Conservation (phyloP, 2,329 filamentous ascomycete genomes). For the Aspergillus sp. region DNA sequence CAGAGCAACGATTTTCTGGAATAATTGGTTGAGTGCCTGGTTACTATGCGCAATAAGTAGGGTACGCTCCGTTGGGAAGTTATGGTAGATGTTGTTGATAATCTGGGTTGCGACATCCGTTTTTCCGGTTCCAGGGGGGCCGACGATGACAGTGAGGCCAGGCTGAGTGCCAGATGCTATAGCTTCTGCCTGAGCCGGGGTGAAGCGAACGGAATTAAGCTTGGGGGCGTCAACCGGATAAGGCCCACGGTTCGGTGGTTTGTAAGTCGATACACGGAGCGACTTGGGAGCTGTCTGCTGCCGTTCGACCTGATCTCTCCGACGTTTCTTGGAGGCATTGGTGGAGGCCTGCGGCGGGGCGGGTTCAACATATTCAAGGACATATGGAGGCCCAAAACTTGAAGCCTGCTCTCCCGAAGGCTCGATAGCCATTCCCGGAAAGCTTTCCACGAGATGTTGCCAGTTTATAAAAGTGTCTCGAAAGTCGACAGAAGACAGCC, state of each 20-base stretch:
- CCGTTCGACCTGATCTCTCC: conserved; percentile 72
- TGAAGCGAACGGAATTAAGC: conserved; percentile 82
- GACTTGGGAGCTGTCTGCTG: conserved; percentile 63
- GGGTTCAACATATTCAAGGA: conserved; percentile 67
- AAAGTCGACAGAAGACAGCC: conserved; percentile 78
- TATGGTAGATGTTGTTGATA: conserved; percentile 98
- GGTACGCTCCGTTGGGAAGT: conserved; percentile 90
- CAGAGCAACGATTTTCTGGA: conserved; percentile 94
- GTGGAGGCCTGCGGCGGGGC: conserved; percentile 50
- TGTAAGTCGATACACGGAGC: conserved; percentile 84
- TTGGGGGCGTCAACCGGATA: conserved; percentile 84
- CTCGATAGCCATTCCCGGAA: conserved; percentile 84
- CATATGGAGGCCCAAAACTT: conserved; percentile 83
- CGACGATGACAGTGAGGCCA: conserved; percentile 88
- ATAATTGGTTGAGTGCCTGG: conserved; percentile 94
- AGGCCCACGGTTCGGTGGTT: conserved; percentile 81
- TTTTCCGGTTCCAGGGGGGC: conserved; percentile 94
- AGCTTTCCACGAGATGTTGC: conserved; percentile 86
- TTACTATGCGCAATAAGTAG: conserved; percentile 95
- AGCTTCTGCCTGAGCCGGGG: conserved; percentile 84
- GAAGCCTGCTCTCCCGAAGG: conserved; percentile 68
- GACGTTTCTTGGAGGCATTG: conserved; percentile 80
- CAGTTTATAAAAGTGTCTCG: conserved; percentile 94
- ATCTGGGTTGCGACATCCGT: conserved; percentile 99
- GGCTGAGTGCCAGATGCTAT: conserved; percentile 93